phyloP scores from a whole-genome alignment of 805 yeast species.

The Phaffomyces opuntiae region DNA sequence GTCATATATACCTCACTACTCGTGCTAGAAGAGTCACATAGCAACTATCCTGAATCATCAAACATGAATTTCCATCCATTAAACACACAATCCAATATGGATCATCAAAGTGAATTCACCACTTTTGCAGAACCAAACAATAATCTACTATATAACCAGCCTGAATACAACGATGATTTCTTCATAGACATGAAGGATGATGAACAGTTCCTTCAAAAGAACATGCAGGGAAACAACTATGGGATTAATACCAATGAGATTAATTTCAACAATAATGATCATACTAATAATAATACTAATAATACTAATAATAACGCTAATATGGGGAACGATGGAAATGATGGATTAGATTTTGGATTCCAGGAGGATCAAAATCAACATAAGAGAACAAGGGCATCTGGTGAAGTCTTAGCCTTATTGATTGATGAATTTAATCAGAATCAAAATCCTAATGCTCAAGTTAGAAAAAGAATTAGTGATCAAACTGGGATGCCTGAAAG shows the following conservation, averaged over 20 bases:
- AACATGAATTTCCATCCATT: neutral
- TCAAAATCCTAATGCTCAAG: conserved; percentile 70
- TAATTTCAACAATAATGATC: neutral
- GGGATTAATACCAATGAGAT: neutral
- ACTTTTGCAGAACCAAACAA: conserved; percentile 5
- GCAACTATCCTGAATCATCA: too few species aligned
- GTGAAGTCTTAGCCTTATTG: conserved; percentile 65
- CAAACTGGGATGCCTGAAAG: conserved; percentile 79
- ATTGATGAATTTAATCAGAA: conserved; percentile 63
- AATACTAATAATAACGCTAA: too few species aligned
- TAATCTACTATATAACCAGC: conserved; percentile 8
- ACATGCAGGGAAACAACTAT: neutral
- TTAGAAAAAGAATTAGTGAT: conserved; percentile 60
- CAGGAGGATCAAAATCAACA: conserved; percentile 8
- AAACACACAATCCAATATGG: conserved; percentile 1
- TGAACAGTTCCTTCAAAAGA: neutral
- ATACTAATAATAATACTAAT: too few species aligned
- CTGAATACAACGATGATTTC: conserved; percentile 11
- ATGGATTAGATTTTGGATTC: neutral
- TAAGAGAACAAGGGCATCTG: conserved; percentile 69
- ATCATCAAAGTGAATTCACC: conserved; percentile 4
- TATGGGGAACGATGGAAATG: too few species aligned
- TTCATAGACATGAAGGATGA: conserved; percentile 6
- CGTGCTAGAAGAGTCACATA: too few species aligned
- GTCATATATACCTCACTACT: neutral